Conservation (phyloP, 1,139 yeast genomes). For the Meyerozyma guilliermondii region DNA sequence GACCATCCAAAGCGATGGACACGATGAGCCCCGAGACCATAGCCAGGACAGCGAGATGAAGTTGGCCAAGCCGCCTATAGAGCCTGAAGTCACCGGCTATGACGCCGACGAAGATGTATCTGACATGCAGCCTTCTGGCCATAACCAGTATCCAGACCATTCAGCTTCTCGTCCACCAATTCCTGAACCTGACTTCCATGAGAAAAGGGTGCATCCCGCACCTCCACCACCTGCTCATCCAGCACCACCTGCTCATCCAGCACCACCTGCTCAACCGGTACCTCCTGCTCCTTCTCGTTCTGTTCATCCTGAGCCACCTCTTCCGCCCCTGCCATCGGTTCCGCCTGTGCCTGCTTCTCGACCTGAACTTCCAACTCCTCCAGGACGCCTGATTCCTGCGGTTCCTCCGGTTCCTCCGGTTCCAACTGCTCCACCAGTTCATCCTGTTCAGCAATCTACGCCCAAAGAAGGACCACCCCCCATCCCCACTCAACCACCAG, state of each 20-base stretch:
- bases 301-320: no score
- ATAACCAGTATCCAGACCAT: background rate
- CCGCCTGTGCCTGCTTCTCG: constrained; percentile 2
- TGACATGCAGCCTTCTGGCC: constrained; percentile 15
- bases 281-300: no score
- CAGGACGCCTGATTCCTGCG: constrained; percentile 1
- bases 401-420: constrained; percentile 8
- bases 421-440: constrained; percentile 2
- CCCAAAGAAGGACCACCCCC: constrained; percentile 2
- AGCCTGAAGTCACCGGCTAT: constrained; percentile 35
- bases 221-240: constrained; percentile 12
- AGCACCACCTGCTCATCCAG: constrained; percentile 4
- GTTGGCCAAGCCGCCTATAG: constrained; percentile 12
- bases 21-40: background rate
- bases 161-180: background rate
- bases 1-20: background rate
- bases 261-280: constrained; percentile 6
- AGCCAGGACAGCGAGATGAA: constrained; percentile 9
- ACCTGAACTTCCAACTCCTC: no score
- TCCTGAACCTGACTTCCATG: constrained; percentile 8
- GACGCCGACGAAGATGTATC: constrained; percentile 44
- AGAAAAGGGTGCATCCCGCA: constrained; percentile 4
- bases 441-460: background rate
- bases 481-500: background rate
- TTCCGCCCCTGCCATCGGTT: constrained; percentile 1